Evolutionary conservation across 768 basidiomycete species (phyloP), one percentile per base, ranked within the genome.

Genomic region (Suillus ampliporus): DNA sequence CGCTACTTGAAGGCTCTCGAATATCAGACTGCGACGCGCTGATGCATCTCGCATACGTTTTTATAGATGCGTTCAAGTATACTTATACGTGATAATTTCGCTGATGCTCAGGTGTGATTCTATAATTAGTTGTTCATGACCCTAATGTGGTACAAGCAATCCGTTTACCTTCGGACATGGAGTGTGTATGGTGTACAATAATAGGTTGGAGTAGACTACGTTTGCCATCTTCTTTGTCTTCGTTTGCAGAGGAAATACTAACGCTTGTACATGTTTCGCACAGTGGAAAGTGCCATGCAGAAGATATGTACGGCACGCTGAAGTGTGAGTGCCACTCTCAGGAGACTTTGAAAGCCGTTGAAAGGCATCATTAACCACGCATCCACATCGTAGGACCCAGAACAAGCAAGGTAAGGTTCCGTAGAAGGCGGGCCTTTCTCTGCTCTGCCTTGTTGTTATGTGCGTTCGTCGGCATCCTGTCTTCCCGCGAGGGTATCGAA

Each of bases 61-160:
- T 51, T 13, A 51, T 51, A 51, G 50, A 51, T 31, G 28, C 19
- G 28, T 51, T 51, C 50, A 31, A 31, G 50, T 51, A 51, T 51
- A 31, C 50, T 51, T 51, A 51, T 51, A 50, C 28, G 28, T 51
- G 28, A 51, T 51, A 28, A 51, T 51, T n/a, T 31, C 2, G 19
- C 50, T 31, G 28, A 51, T 31, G 19, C 17, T 51, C 50, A n/a
- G 11, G 50, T 5, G 11, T 51, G 28, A 51, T 48, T 48, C 14
- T 48, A 26, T 17, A 15, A 31, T 31, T 51, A 28, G 38, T 38
- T 38, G 11, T 38, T 13, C 14, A 14, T 38, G 14, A 38, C 14
- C 38, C 14, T 38, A 2, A 14, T 13, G 11, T 5, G 31, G 50
- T 13, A 19, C 28, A 19, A 51, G 50, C 50, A 51, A 51, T 31